Evolutionary conservation across 352 stramenopile genomes (phyloP), one percentile per base, ranked within the genome.

Genomic region (Labyrinthula sp.): DNA sequence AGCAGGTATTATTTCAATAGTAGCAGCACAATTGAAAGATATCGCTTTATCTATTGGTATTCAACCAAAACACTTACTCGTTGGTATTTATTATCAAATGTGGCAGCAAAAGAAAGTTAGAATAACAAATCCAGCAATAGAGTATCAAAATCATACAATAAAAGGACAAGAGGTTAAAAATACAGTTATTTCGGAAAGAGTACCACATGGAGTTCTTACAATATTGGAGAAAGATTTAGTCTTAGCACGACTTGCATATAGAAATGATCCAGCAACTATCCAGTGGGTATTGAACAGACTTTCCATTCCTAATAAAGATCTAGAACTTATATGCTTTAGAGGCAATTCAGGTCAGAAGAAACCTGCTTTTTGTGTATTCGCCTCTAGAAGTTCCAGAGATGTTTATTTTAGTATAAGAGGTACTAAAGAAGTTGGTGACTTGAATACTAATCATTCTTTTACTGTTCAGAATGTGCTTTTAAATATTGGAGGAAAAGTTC

Each of bases 251-350:
- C 2, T 52, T 12, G 30, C 43, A 14, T 52, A 52, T 35, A 22
- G 43, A 9, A 7, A 14, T 18, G 22, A 31, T 9, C n/a, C 43
- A 20, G 6, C 43, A 12, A 12, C 40, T 4, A 8, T 52, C 4
- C 43, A 52, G 35, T 52, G 43, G 43, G 43, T 52, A 7, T 28
- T 52, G 34, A 22, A 35, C 10, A 27, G 47, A 6, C 43, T 52
- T 4, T 35, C 43, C 2, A 0, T 22, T 10, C 33, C 6, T 6
- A 22, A 50, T 14, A 20, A 14, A 18, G 10, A 15, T 12, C 43
- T 17, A 24, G 5, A 52, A 35, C 43, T 52, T 7, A n/a, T 52
- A 7, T 20, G 31, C 10, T 45, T 20, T 22, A 4, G 14, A 1
- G 3, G 17, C n/a, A 10, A 10, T 10, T 39, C 18, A 14, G 43